These are phyloP conservation scores for Ochetophila trinervis DNA, from an alignment of 306 rosid species.

Conservation along the genomic window DNA sequence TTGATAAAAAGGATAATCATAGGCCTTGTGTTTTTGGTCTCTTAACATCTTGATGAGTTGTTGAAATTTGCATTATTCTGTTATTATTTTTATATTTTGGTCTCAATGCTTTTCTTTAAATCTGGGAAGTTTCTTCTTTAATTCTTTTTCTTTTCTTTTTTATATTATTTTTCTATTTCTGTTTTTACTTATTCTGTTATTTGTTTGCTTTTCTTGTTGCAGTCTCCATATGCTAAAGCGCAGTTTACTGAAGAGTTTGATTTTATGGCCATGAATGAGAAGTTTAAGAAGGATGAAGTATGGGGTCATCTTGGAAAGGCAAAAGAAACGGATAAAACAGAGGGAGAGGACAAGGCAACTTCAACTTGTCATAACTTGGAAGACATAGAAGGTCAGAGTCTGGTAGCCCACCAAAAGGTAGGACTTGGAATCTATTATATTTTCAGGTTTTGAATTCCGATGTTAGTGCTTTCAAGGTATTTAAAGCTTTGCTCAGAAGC, in stretches of 20 bases:
- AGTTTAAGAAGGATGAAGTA: conserved; percentile 76
- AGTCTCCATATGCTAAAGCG: conserved; percentile 30
- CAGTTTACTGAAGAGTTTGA: conserved; percentile 75
- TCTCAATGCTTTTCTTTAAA: too few relatives aligned
- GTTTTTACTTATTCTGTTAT: background rate
- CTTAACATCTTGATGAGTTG: too few relatives aligned
- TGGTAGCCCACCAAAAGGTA: conserved; percentile 39
- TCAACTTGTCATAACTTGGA: conserved; percentile 31
- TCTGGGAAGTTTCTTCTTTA: too few relatives aligned
- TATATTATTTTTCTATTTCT: background rate
- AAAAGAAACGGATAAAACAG: conserved; percentile 27
- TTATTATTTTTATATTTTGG: too few relatives aligned
- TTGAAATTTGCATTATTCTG: too few relatives aligned
- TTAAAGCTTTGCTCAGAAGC: conserved; percentile 12
- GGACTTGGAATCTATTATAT: conserved; percentile 9
- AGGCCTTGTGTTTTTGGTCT: too few relatives aligned
- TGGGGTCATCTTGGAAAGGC: conserved; percentile 67
- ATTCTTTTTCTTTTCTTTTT: background rate
- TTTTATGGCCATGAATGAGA: conserved; percentile 78
- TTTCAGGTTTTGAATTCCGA: conserved; percentile 4
- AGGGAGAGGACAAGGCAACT: conserved; percentile 30
- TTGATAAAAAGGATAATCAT: too few relatives aligned
- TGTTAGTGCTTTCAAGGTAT: background rate
- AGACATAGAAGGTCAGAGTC: conserved; percentile 29
- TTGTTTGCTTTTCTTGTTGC: conserved; percentile 10